Percentiles rank a stretch among this genome's conserved stretches.
Evolutionary conservation across 495 filamentous ascomycete genomes (phyloP).

Genomic region (Stereocaulon alpinum): DNA sequence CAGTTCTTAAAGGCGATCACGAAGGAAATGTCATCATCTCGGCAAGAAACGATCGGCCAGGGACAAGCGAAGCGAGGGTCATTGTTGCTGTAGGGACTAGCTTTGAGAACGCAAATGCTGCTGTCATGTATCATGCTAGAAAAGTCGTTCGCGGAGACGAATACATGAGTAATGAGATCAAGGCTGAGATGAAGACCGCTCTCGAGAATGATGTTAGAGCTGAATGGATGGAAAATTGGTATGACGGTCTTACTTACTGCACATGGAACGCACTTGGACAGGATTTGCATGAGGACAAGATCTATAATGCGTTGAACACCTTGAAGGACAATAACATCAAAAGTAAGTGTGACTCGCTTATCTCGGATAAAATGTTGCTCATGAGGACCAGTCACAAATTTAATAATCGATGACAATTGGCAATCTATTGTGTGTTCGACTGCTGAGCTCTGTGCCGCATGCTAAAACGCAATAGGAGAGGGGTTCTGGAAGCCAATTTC

Average conservation of each 20-base stretch:
- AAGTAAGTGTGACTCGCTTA: conserved; percentile 24
- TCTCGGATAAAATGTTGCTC: not conserved
- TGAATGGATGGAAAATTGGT: conserved; percentile 80
- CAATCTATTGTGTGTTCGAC: conserved; percentile 49
- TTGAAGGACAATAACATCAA: conserved; percentile 63
- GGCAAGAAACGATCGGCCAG: conserved; percentile 56
- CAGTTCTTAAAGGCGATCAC: conserved; percentile 55
- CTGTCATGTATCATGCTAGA: conserved; percentile 78
- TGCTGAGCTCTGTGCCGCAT: not conserved
- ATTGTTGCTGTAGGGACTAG: conserved; percentile 62
- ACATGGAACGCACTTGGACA: conserved; percentile 94
- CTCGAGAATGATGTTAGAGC: conserved; percentile 39
- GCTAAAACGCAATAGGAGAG: conserved; percentile 42
- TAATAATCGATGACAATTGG: conserved; percentile 98
- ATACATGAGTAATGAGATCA: conserved; percentile 23
- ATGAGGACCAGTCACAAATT: conserved; percentile 45
- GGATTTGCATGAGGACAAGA: conserved; percentile 65
- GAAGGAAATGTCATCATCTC: conserved; percentile 58
- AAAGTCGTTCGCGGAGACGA: conserved; percentile 45
- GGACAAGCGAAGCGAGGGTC: conserved; percentile 46
- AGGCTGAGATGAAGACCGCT: conserved; percentile 34
- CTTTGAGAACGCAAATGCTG: conserved; percentile 68
- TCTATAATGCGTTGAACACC: conserved; percentile 60
- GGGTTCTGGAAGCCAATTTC: conserved; percentile 41
- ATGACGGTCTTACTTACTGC: conserved; percentile 72